phyloP scores from a whole-genome alignment of 495 filamentous ascomycete species.

The Aspergillus coremiiformis region DNA sequence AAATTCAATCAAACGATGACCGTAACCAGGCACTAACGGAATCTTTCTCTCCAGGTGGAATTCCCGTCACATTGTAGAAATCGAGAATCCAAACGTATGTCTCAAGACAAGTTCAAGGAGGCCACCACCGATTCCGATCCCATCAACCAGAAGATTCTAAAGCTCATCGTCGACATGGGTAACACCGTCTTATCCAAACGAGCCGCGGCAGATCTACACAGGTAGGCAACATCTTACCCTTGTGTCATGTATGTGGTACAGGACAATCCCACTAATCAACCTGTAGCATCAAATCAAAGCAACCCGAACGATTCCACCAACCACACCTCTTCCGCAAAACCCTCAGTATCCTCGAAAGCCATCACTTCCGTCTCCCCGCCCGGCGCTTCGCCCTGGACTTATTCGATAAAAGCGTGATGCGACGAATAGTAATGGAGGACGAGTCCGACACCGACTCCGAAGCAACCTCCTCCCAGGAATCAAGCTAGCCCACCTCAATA shows the following conservation, averaged over 20 bases:
- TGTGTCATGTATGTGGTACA: neutral
- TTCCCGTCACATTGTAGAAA: constrained; percentile 30
- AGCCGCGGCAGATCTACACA: constrained; percentile 63
- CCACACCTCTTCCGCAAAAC: constrained; percentile 73
- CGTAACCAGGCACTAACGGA: neutral
- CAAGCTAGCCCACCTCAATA: constrained; percentile 1
- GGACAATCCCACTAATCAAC: constrained; percentile 9
- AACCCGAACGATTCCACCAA: constrained; percentile 64
- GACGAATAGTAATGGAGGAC: constrained; percentile 68
- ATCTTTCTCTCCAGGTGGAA: constrained; percentile 20
- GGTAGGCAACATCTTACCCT: constrained; percentile 26
- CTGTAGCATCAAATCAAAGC: constrained; percentile 55
- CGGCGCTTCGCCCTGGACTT: constrained; percentile 85
- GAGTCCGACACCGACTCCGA: constrained; percentile 44
- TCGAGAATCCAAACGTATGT: constrained; percentile 30
- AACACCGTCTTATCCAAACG: constrained; percentile 82
- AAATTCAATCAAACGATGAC: constrained; percentile 3
- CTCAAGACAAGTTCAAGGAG: constrained; percentile 36
- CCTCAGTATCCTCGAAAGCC: constrained; percentile 77
- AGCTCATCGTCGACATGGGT: constrained; percentile 75
- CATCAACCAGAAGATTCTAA: constrained; percentile 64
- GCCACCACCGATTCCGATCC: constrained; percentile 55
- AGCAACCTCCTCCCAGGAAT: constrained; percentile 23
- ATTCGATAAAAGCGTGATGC: constrained; percentile 82
- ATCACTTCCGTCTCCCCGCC: constrained; percentile 78